Percentiles rank a stretch among this genome's conserved stretches.
Evolutionary conservation across 2,329 filamentous ascomycete species (phyloP).

Genomic region (Monilinia laxa): DNA sequence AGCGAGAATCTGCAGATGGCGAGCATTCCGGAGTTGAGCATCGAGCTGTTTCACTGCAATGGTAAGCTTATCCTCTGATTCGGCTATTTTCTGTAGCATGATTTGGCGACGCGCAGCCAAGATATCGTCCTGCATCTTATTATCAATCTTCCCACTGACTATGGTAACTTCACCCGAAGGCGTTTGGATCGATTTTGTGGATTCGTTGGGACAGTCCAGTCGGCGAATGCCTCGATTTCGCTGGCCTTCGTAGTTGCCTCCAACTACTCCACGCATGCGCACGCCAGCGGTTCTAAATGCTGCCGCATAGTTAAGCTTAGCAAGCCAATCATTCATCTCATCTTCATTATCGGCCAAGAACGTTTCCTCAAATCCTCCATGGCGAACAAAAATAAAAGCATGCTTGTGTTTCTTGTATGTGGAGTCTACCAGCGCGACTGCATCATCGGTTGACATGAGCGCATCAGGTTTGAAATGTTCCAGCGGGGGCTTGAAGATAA

Average conservation of each 20-base stretch:
- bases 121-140: conserved; percentile 83
- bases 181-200: conserved; percentile 62
- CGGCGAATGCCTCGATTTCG: conserved; percentile 69
- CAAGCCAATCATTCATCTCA: conserved; percentile 96
- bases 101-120: conserved; percentile 77
- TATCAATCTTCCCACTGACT: conserved; percentile 70
- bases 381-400: conserved; percentile 86
- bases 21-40: conserved; percentile 78
- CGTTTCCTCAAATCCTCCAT: conserved; percentile 84
- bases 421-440: conserved; percentile 81
- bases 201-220: conserved; percentile 54
- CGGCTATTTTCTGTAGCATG: conserved; percentile 78
- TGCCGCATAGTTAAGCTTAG: conserved; percentile 93
- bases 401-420: conserved; percentile 95
- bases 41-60: conserved; percentile 76
- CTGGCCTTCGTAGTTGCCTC: conserved; percentile 82
- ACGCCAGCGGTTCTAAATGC: conserved; percentile 91
- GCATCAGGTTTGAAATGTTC: conserved; percentile 92
- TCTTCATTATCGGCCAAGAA: conserved; percentile 86
- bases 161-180: conserved; percentile 72
- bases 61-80: conserved; percentile 77
- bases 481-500: conserved; percentile 87
- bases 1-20: conserved; percentile 83
- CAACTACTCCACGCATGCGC: conserved; percentile 82
- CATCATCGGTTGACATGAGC: conserved; percentile 89